Conservation (phyloP, 345 rosid genomes). For the Abelmoschus esculentus region DNA sequence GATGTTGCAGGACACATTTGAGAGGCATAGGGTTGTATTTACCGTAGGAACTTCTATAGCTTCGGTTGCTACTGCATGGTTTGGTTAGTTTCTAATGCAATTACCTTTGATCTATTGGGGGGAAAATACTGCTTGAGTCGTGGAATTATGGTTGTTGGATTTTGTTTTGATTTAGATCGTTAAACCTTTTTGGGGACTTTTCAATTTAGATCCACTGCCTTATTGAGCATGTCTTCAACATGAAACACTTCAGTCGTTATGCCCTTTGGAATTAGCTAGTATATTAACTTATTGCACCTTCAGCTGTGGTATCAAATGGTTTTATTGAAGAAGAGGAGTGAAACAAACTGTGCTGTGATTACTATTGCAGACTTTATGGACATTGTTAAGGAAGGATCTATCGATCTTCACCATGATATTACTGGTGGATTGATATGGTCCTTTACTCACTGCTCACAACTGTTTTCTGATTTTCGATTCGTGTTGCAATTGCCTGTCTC, state of each 20-base stretch:
- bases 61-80: constrained; percentile 89
- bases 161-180: neutral
- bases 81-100: constrained; percentile 39
- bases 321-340: neutral
- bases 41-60: constrained; percentile 88
- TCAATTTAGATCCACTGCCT: neutral
- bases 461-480: neutral
- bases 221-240: neutral
- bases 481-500: neutral
- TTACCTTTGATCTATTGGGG: neutral
- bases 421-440: neutral
- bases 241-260: neutral
- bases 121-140: neutral
- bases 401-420: neutral
- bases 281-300: neutral
- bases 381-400: neutral
- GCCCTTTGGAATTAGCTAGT: neutral
- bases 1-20: constrained; percentile 60
- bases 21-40: constrained; percentile 79
- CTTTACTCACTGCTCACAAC: neutral
- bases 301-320: neutral
- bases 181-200: neutral
- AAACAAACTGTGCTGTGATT: neutral
- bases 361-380: neutral
- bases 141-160: neutral